phyloP scores from a whole-genome alignment of 768 basidiomycete genomes.

The Pleurotus tuber-regium region DNA sequence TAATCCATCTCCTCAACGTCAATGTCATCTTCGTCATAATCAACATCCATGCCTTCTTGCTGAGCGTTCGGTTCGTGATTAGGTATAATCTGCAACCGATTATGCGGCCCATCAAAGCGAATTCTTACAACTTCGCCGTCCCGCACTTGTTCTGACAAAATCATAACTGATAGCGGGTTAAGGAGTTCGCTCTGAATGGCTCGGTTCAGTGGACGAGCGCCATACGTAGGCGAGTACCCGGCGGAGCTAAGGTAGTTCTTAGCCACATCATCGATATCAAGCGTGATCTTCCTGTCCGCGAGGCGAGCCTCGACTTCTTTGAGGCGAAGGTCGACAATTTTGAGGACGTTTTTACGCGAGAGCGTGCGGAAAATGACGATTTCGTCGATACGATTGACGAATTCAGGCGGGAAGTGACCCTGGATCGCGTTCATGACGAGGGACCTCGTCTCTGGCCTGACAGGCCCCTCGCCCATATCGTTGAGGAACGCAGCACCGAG shows the following conservation, averaged over 20 bases:
- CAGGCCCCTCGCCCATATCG: slow-evolving; percentile 70
- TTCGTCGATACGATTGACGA: slow-evolving; percentile 88
- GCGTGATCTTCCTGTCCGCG: slow-evolving; percentile 71
- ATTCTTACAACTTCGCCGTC: slow-evolving; percentile 80
- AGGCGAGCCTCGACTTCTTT: slow-evolving; percentile 84
- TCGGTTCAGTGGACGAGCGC: slow-evolving; percentile 89
- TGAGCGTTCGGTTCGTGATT: slow-evolving; percentile 68
- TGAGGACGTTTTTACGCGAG: slow-evolving; percentile 70
- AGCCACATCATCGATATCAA: slow-evolving; percentile 74
- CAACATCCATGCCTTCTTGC: slow-evolving; percentile 61
- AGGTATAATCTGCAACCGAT: slow-evolving; percentile 72
- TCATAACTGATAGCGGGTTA: slow-evolving; percentile 83
- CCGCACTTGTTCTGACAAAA: slow-evolving; percentile 78
- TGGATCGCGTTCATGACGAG: slow-evolving; percentile 81
- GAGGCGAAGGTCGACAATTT: slow-evolving; percentile 88
- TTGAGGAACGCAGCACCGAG: slow-evolving; percentile 77
- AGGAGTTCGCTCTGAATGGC: slow-evolving; percentile 91
- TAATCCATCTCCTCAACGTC: slow-evolving; percentile 72
- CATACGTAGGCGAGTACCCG: slow-evolving; percentile 81
- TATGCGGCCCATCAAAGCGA: slow-evolving; percentile 78
- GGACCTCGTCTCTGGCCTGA: slow-evolving; percentile 55
- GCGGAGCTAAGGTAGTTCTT: slow-evolving; percentile 73
- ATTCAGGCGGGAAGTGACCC: slow-evolving; percentile 88
- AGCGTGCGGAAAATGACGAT: slow-evolving; percentile 83
- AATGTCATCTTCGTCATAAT: slow-evolving; percentile 52